phyloP scores from a whole-genome alignment of 2,329 filamentous ascomycete genomes.

The Thielaviopsis punctulata region DNA sequence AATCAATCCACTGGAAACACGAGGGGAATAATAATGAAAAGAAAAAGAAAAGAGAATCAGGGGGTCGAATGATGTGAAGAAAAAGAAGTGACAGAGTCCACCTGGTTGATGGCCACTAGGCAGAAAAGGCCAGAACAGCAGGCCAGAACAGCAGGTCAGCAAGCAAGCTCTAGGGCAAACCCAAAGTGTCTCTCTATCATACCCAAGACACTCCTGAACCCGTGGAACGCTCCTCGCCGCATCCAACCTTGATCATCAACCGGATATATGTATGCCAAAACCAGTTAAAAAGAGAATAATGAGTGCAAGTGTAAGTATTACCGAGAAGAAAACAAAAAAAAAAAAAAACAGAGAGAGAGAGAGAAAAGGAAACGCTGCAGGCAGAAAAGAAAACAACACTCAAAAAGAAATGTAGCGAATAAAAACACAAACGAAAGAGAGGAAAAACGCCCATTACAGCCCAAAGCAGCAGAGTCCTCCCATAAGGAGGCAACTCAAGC shows the following conservation, averaged over 20 bases:
- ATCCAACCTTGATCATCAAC: background rate
- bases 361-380: constrained; percentile 11
- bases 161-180: constrained; percentile 19
- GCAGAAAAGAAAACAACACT: constrained; percentile 12
- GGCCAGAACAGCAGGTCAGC: constrained; percentile 15
- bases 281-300: background rate
- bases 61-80: constrained; percentile 20
- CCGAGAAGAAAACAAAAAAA: constrained; percentile 6
- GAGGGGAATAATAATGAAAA: constrained; percentile 14
- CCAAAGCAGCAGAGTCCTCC: constrained; percentile 4
- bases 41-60: constrained; percentile 23
- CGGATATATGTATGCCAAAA: background rate
- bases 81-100: background rate
- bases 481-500: too few species aligned
- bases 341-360: too few species aligned
- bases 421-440: constrained; percentile 1
- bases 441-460: constrained; percentile 5
- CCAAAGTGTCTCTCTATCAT: constrained; percentile 14
- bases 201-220: background rate
- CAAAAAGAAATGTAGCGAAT: constrained; percentile 5
- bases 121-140: background rate
- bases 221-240: background rate
- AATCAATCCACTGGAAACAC: background rate
- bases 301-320: background rate
- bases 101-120: background rate